phyloP scores from a whole-genome alignment of 208 protist species.

The Angomonas deanei region DNA sequence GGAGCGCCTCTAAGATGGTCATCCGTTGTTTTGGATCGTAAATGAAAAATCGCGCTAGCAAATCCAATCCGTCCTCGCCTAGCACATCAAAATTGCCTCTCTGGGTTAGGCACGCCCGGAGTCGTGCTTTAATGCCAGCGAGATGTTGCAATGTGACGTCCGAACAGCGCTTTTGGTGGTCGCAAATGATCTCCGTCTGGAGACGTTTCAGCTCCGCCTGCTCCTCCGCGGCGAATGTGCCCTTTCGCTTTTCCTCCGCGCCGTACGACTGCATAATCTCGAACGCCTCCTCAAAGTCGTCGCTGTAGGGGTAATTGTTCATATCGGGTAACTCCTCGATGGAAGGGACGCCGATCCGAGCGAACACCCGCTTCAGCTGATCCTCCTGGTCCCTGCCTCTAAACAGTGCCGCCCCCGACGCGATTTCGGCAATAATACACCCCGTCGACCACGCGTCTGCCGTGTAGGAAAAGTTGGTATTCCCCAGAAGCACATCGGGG shows the following conservation, averaged over 20 bases:
- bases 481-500: conserved; percentile 89
- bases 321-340: conserved; percentile 44
- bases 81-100: conserved; percentile 35
- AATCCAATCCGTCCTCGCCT: conserved; percentile 54
- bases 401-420: conserved; percentile 70
- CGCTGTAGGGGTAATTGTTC: conserved; percentile 37
- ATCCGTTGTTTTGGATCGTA: conserved; percentile 56
- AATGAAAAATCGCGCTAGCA: conserved; percentile 45
- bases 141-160: conserved; percentile 15
- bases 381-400: conserved; percentile 75
- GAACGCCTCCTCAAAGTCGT: conserved; percentile 18
- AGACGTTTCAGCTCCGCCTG: conserved; percentile 2
- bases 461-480: conserved; percentile 63
- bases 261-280: neutral
- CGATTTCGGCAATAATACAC: conserved; percentile 89
- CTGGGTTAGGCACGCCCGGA: conserved; percentile 29
- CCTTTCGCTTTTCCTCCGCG: conserved; percentile 4
- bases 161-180: conserved; percentile 1
- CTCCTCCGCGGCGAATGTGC: conserved; percentile 5
- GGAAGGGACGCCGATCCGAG: conserved; percentile 84
- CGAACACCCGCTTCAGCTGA: conserved; percentile 85
- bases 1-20: conserved; percentile 47
- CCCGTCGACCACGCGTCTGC: conserved; percentile 91
- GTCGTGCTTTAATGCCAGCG: conserved; percentile 16
- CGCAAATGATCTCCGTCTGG: neutral